Evolutionary conservation across 352 stramenopile species (phyloP).

Genomic region (Phytopythium oedochilum): DNA sequence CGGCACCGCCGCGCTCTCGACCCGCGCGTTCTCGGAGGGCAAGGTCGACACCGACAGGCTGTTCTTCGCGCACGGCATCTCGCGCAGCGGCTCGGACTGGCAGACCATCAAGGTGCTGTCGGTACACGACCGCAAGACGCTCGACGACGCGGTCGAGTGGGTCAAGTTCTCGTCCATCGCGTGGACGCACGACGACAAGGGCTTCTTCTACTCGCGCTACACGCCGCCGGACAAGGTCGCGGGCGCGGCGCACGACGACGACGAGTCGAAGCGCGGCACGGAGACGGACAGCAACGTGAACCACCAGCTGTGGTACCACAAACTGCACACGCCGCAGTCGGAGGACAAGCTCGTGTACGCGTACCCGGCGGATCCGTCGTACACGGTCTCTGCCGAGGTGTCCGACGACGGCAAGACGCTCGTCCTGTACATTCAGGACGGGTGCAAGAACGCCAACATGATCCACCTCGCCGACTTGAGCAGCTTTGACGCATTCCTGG

Average conservation of each 20-base stretch:
- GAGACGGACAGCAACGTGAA: slow-evolving; percentile 77
- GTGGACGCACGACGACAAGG: slow-evolving; percentile 80
- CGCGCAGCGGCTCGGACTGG: slow-evolving; percentile 81
- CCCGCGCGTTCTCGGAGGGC: slow-evolving; percentile 64
- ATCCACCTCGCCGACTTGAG: slow-evolving; percentile 64
- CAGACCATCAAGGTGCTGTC: slow-evolving; percentile 84
- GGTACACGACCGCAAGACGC: slow-evolving; percentile 61
- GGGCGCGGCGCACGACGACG: slow-evolving; percentile 30
- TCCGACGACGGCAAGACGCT: slow-evolving; percentile 78
- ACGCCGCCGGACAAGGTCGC: slow-evolving; percentile 57
- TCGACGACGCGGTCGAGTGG: slow-evolving; percentile 82
- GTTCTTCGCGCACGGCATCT: slow-evolving; percentile 82
- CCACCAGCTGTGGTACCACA: slow-evolving; percentile 82
- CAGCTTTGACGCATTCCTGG: slow-evolving; percentile 45
- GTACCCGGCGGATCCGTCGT: slow-evolving; percentile 71
- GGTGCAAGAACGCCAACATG: slow-evolving; percentile 90
- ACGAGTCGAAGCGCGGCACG: slow-evolving; percentile 58
- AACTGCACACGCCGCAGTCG: slow-evolving; percentile 56
- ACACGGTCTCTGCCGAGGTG: slow-evolving; percentile 58
- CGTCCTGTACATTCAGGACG: slow-evolving; percentile 72
- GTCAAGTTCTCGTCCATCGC: slow-evolving; percentile 85
- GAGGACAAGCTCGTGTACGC: slow-evolving; percentile 77
- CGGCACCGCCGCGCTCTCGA: slow-evolving; percentile 67
- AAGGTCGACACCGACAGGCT: slow-evolving; percentile 64
- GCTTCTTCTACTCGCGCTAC: slow-evolving; percentile 87